phyloP scores from a whole-genome alignment of 106 monocot species.

The Xerophyta viscosa region DNA sequence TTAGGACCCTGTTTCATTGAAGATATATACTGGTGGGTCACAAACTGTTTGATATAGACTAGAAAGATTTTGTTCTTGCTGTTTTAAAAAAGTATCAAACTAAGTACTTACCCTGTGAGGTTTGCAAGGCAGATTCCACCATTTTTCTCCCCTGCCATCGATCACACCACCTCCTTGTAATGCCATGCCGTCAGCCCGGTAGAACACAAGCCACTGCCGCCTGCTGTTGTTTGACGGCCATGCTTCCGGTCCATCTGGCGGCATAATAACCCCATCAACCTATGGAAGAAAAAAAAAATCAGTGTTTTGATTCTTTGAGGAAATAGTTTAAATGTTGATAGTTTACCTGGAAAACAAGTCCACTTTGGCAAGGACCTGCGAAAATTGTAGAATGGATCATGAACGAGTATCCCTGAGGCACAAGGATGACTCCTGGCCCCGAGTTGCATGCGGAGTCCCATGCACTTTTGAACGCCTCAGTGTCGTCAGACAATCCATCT shows the following conservation, averaged over 20 bases:
- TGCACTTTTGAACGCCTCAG: conserved; percentile 66
- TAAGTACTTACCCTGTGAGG: conserved; percentile 71
- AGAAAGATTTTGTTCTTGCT: too few species aligned
- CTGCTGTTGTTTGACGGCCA: conserved; percentile 62
- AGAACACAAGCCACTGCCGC: conserved; percentile 81
- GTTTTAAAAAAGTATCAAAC: too few species aligned
- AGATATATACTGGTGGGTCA: too few species aligned
- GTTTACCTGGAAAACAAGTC: conserved; percentile 59
- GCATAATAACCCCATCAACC: conserved; percentile 64
- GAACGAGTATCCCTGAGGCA: conserved; percentile 47
- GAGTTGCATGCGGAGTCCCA: conserved; percentile 74
- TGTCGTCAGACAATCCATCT: conserved; percentile 64
- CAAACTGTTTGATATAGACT: too few species aligned
- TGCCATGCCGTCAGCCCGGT: conserved; percentile 39
- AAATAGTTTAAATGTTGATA: neutral
- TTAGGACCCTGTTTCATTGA: conserved; percentile 51
- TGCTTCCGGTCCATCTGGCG: conserved; percentile 74
- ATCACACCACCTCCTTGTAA: conserved; percentile 55
- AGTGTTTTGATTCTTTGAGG: neutral
- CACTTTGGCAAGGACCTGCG: conserved; percentile 53
- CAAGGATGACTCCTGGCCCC: conserved; percentile 32
- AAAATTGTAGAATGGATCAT: conserved; percentile 67
- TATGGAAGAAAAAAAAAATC: conserved; percentile 2
- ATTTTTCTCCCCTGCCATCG: conserved; percentile 74
- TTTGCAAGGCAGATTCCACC: conserved; percentile 92